phyloP scores from a whole-genome alignment of 768 basidiomycete genomes.

The Xerocomellus chrysenteron region DNA sequence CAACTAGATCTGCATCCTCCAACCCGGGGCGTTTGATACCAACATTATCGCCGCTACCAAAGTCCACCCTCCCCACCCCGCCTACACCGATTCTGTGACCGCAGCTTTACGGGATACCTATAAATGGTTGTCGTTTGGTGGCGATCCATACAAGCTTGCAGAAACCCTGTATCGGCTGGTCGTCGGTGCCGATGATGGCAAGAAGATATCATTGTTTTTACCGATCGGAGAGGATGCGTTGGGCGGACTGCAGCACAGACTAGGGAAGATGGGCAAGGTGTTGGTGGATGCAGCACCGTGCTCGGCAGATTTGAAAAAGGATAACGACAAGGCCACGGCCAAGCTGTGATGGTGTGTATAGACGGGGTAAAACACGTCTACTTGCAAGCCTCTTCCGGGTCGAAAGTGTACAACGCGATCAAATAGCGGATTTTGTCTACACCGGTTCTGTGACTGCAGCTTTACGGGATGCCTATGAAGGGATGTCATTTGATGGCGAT shows the following conservation, averaged over 20 bases:
- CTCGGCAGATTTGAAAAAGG: constrained; percentile 14
- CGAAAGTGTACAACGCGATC: no score
- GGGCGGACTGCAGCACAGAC: neutral
- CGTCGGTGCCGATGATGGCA: neutral
- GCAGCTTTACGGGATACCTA: neutral
- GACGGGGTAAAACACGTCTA: no score
- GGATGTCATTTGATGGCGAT: no score
- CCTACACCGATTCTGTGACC: constrained; percentile 3
- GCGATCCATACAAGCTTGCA: constrained; percentile 17
- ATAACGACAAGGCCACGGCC: neutral
- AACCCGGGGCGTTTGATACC: constrained; percentile 19
- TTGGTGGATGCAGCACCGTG: neutral
- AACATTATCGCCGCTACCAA: neutral
- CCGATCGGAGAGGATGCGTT: constrained; percentile 13
- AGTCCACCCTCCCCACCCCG: constrained; percentile 6
- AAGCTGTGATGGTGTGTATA: no score
- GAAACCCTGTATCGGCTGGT: constrained; percentile 2
- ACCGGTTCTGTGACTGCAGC: no score
- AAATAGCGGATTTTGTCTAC: no score
- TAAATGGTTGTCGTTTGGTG: neutral
- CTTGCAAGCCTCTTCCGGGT: no score
- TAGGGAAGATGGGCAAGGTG: neutral
- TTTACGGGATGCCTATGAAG: no score
- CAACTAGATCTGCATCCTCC: constrained; percentile 14
- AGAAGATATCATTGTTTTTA: constrained; percentile 6